Base-by-base conservation (phyloP, 805 yeast genomes). In the Blastobotrys americana region DNA sequence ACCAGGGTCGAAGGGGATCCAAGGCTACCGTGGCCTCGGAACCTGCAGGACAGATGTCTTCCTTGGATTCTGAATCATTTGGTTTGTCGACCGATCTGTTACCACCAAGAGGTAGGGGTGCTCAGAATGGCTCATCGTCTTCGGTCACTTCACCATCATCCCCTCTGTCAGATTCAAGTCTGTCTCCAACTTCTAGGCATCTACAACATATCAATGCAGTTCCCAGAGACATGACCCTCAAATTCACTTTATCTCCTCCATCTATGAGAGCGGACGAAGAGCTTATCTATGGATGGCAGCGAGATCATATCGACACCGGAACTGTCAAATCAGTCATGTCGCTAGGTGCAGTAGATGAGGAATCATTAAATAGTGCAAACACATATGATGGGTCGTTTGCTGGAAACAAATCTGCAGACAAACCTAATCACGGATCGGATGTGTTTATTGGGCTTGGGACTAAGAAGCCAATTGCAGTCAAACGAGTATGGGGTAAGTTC, bases 251-350 rank as follows among this genome's bases (percentile, higher is more conserved):
- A 15, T 50, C 57, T 13, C 60, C 60, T 2, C 49, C 52, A 2
- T 43, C 53, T 1, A 56, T 56, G 60, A 49, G 60, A 10, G 57
- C 52, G 3, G 55, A 52, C 33, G 60, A 56, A 34, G 55, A 53
- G 31, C 41, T 47, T 27, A 48, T 56, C 19, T 56, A 56, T 28
- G 60, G 60, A 27, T 56, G 60, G 60, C 59, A 55, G 44, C 40
- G 47, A 23, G 57, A 55, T 20, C 52, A 45, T 15, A 45, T 53
- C 28, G 56, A 53, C 37, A 20, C 48, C 8, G 52, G 49, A 28
- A 43, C 52, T 8, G 15, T 48, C 23, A 35, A 43, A 41, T n/a
- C 39, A 6, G 25, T 33, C 34, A 47, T 37, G 40, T 25, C 34
- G 8, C 15, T 42, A 5, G 43, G 34, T 20, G 31, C 31, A 8